Evolutionary conservation across 2,329 filamentous ascomycete genomes (phyloP).

Genomic region (Venturiaceae sp.): DNA sequence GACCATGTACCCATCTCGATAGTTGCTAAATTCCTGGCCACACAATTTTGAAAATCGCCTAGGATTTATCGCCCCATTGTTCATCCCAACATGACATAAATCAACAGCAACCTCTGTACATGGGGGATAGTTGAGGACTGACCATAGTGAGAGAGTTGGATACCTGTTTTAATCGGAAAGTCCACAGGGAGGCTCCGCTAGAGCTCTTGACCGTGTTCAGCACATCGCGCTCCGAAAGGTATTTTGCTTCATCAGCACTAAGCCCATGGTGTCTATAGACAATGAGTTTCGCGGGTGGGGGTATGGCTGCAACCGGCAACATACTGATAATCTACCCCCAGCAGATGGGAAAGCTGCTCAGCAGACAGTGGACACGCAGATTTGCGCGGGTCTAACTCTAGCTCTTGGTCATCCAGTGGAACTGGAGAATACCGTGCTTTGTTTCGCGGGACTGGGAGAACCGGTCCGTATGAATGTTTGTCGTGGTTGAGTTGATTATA

Average conservation of each 20-base stretch:
- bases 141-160: conserved; percentile 67
- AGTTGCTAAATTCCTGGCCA: too few species aligned
- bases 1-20: too few species aligned
- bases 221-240: conserved; percentile 56
- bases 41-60: too few species aligned
- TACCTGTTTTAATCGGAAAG: conserved; percentile 67
- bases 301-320: not conserved
- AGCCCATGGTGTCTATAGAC: conserved; percentile 45
- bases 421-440: not conserved
- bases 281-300: too few species aligned
- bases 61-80: too few species aligned
- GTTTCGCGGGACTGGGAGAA: not conserved
- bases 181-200: conserved; percentile 62
- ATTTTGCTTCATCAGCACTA: conserved; percentile 50
- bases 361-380: not conserved
- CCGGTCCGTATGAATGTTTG: not conserved
- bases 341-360: not conserved
- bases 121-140: conserved; percentile 18
- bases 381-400: not conserved
- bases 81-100: too few species aligned
- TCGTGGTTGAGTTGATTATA: conserved; percentile 16
- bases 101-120: too few species aligned
- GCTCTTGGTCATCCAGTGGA: too few species aligned
- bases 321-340: not conserved
- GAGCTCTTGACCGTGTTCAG: conserved; percentile 62